phyloP scores from a whole-genome alignment of 148 eudicot genomes.

The Chenopodium formosanum region DNA sequence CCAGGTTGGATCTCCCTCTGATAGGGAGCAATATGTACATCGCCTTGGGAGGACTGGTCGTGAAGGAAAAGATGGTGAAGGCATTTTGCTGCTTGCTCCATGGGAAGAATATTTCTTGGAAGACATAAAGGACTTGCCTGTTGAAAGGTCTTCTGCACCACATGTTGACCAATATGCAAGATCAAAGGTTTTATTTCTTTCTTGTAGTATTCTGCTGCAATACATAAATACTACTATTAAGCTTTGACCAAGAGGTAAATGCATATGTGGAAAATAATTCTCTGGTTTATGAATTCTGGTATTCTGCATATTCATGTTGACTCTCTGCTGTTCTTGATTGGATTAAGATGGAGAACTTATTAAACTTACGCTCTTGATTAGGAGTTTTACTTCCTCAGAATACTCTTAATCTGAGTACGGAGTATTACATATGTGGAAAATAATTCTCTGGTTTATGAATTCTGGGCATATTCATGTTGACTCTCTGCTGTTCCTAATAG shows the following conservation, averaged over 20 bases:
- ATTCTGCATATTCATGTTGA: background rate
- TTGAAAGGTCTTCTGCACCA: conserved; percentile 54
- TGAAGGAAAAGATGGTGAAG: conserved; percentile 85
- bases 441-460: too few species aligned
- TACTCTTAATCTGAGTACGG: too few species aligned
- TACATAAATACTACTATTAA: background rate
- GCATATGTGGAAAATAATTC: background rate
- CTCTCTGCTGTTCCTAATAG: too few species aligned
- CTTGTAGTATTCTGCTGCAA: background rate
- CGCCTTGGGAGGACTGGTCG: conserved; percentile 94
- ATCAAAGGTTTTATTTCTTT: conserved; percentile 47
- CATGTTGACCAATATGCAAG: conserved; percentile 42
- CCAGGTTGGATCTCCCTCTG: conserved; percentile 84
- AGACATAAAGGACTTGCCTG: conserved; percentile 63
- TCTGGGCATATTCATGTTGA: too few species aligned
- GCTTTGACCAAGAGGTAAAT: background rate
- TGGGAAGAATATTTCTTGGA: conserved; percentile 88
- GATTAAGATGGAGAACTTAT: too few species aligned
- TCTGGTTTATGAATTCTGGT: background rate
- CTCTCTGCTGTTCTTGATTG: too few species aligned
- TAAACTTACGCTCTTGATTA: too few species aligned
- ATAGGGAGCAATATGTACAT: conserved; percentile 77
- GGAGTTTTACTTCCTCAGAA: too few species aligned
- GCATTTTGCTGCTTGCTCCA: conserved; percentile 78
- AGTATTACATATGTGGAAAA: too few species aligned